Percentiles rank a stretch among this genome's conserved stretches.
These are phyloP conservation scores for Peronospora belbahrii DNA, from an alignment of 352 stramenopile species.

Conservation along the genomic window DNA sequence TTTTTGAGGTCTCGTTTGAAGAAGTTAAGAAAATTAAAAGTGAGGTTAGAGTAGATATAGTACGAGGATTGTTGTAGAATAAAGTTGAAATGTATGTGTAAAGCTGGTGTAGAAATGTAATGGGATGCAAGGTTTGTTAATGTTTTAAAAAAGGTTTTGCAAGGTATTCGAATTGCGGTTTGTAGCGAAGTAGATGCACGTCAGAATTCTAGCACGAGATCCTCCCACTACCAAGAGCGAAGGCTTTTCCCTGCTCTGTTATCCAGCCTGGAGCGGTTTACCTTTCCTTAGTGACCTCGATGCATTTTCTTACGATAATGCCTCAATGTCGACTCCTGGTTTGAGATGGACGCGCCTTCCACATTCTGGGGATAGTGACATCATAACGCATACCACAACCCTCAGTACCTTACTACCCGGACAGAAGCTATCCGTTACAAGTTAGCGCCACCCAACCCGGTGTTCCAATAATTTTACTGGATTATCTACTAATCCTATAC, in stretches of 20 bases:
- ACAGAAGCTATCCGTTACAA: slow-evolving; percentile 41
- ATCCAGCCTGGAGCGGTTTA: slow-evolving; percentile 41
- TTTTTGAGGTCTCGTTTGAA: too few relatives aligned
- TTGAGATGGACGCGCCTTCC: slow-evolving; percentile 39
- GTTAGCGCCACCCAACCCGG: slow-evolving; percentile 39
- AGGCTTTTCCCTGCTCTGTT: slow-evolving; percentile 51
- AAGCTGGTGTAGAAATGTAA: too few relatives aligned
- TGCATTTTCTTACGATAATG: slow-evolving; percentile 22
- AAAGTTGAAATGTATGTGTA: too few relatives aligned
- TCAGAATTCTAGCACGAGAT: slow-evolving; percentile 44
- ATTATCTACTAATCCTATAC: too few relatives aligned
- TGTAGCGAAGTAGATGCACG: slow-evolving; percentile 10
- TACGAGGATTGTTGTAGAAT: too few relatives aligned
- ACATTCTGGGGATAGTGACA: slow-evolving; percentile 35
- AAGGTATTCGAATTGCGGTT: slow-evolving; percentile 26
- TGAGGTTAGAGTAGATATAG: too few relatives aligned
- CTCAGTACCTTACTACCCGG: slow-evolving; percentile 32
- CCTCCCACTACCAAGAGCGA: slow-evolving; percentile 54
- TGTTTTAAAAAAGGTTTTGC: slow-evolving; percentile 7
- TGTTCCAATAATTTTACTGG: background rate
- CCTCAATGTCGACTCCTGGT: slow-evolving; percentile 45
- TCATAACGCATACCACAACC: slow-evolving; percentile 20
- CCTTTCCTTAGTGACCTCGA: slow-evolving; percentile 46
- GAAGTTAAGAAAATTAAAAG: too few relatives aligned
- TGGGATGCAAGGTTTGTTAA: too few relatives aligned